Base-by-base conservation (phyloP, 2,329 filamentous ascomycete genomes). In the Drechslerella stenobrocha region DNA sequence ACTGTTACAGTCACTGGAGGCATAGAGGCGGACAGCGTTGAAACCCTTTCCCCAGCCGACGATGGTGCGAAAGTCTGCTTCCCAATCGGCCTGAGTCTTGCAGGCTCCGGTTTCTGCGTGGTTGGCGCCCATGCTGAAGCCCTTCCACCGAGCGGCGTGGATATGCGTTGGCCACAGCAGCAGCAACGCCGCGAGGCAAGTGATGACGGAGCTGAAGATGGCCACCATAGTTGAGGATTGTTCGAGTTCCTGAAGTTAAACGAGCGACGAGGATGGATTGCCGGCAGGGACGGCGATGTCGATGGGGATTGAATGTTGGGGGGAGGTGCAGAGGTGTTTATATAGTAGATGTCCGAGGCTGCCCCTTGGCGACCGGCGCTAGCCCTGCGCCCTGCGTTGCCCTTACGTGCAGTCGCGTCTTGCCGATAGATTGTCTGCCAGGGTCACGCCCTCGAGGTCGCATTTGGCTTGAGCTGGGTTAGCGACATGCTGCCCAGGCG, bases 1-100 rank as follows among this genome's bases (percentile, higher is more conserved):
- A 67, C 63, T 82, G 70, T 87, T 79, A 77, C 87, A 89, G 74
- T 88, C 84, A 53, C 79, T 81, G 15, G 84, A 83, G 18, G 85
- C 81, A 76, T 89, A 89, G 59, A 83, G 83, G 66, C 87, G 82
- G 48, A 46, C 45, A 24, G 48, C 50, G 13, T 67, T 67, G 45
- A 60, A 60, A 3, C 63, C 55, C 26, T 60, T 60, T 1, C 45
- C 51, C 71, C 71, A 73, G 20, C 70, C 70, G 60, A 76, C 75
- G 52, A 78, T 71, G 6, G 73, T 73, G 45, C 74, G 72, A 71
- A 78, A 78, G 35, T 76, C 75, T 6, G 59, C 64, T 3, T 63
- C 63, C 75, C 76, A 78, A 51, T 78, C 72, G 3, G 67, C 77
- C 72, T 44, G 48, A 28, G 61, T 74, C 52, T 77, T 77, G 74